Conservation (phyloP, 768 basidiomycete species). For the Mycena pura region DNA sequence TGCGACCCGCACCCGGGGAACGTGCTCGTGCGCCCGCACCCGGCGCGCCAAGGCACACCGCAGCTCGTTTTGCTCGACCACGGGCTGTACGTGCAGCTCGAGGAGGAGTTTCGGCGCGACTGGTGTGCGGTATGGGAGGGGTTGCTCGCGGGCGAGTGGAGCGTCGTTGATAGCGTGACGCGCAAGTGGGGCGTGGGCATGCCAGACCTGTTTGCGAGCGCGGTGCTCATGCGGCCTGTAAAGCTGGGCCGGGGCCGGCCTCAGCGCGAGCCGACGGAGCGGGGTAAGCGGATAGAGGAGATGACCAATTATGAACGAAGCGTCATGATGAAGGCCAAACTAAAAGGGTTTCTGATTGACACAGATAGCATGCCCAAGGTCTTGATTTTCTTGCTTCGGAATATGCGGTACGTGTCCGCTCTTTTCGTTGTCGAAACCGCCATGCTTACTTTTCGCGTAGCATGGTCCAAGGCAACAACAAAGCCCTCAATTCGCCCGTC, state of each 20-base stretch:
- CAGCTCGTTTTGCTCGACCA: constrained; percentile 91
- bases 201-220: constrained; percentile 77
- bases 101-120: constrained; percentile 70
- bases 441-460: constrained; percentile 18
- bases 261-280: constrained; percentile 31
- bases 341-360: constrained; percentile 71
- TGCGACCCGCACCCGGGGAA: constrained; percentile 84
- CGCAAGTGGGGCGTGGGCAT: constrained; percentile 71
- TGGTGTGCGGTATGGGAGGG: constrained; percentile 83
- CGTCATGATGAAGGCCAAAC: constrained; percentile 67
- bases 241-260: constrained; percentile 46
- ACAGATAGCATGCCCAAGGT: constrained; percentile 83
- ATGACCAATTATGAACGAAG: constrained; percentile 74
- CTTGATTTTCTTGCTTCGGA: constrained; percentile 76
- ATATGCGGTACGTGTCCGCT: constrained; percentile 61
- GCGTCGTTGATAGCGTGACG: constrained; percentile 57
- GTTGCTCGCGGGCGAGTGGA: constrained; percentile 63
- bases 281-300: constrained; percentile 30
- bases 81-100: constrained; percentile 82
- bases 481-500: constrained; percentile 83
- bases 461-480: constrained; percentile 78
- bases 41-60: constrained; percentile 48
- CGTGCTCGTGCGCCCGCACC: constrained; percentile 71
- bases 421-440: background rate
- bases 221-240: constrained; percentile 71